Base-by-base conservation (phyloP, 768 basidiomycete species). In the Lactifluus volemus region DNA sequence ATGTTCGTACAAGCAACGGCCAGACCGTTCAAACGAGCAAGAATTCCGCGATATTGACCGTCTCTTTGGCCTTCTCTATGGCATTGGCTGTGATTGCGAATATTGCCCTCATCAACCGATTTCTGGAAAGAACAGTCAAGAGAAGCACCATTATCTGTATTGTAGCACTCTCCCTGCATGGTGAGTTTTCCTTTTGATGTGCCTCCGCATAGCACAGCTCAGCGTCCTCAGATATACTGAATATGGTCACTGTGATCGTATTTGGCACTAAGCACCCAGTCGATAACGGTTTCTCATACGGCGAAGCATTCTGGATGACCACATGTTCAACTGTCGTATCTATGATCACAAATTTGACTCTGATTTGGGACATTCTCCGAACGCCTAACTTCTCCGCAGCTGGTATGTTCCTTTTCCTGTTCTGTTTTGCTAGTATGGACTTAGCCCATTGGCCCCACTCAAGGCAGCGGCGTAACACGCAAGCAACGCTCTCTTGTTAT, bases 401-500 rank as follows among this genome's bases (percentile, higher is more conserved):
- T 56, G 89, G 89, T 84, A 65, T 38, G 79, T 68, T 5, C 5
- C 38, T 6, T 19, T 42, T 6, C 21, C 3, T 44, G 39, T 7
- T 39, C 39, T 29, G 4, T 60, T 36, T 30, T 53, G 50, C 38
- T 29, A 49, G 32, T 15, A 50, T 54, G 63, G 34, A 19, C 61
- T 62, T 38, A 53, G 21, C 32, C 32, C 25, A 25, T 2, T 25
- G 25, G 25, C 25, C 42, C 30, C 34, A 59, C n/a, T 63, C 25
- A 54, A 89, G 88, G 86, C 5, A 90, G 88, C 64, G 92, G 92
- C 1, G 73, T 94, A 41, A 93, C 90, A 0, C 79, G 80, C 25
- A 90, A 84, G 68, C 92, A 93, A 67, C 81, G 90, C 4, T 81
- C 84, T 0, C 79, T 93, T n/a, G 81, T 87, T 36, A 85, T 93